These are phyloP conservation scores for Cercophora sp. DNA, from an alignment of 495 filamentous ascomycete genomes.

Conservation along the genomic window DNA sequence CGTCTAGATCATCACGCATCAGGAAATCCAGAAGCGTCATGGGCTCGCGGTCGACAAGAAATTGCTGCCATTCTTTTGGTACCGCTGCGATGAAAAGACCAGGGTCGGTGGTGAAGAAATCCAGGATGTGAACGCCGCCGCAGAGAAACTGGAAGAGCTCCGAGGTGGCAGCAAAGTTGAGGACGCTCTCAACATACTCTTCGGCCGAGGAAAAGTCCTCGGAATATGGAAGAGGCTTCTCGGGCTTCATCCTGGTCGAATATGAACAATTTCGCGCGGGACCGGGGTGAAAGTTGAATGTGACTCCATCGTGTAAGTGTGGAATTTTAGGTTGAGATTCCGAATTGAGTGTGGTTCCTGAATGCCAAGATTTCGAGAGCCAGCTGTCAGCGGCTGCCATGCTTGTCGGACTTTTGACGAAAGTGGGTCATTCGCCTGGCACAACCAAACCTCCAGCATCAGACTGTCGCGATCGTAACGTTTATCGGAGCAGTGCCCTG, in stretches of 20 bases:
- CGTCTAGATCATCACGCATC: conserved; percentile 64
- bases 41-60: conserved; percentile 64
- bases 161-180: conserved; percentile 69
- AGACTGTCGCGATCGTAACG: too few species aligned
- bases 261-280: neutral
- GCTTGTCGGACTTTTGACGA: too few species aligned
- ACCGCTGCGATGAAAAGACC: conserved; percentile 69
- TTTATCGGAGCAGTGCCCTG: conserved; percentile 13
- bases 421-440: too few species aligned
- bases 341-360: neutral
- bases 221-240: conserved; percentile 40
- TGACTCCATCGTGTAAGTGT: conserved; percentile 1
- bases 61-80: conserved; percentile 74
- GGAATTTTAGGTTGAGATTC: neutral
- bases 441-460: too few species aligned
- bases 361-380: too few species aligned
- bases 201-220: conserved; percentile 50
- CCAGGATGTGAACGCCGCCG: conserved; percentile 90
- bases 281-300: neutral
- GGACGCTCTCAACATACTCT: conserved; percentile 71
- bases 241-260: conserved; percentile 32
- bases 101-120: conserved; percentile 87
- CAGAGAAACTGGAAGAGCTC: conserved; percentile 82
- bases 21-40: conserved; percentile 75
- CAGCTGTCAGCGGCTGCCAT: neutral